A percentile compares a stretch with the other conserved stretches of the same genome.
Conservation (phyloP, 768 basidiomycete genomes). For the Hortiboletus campestris region DNA sequence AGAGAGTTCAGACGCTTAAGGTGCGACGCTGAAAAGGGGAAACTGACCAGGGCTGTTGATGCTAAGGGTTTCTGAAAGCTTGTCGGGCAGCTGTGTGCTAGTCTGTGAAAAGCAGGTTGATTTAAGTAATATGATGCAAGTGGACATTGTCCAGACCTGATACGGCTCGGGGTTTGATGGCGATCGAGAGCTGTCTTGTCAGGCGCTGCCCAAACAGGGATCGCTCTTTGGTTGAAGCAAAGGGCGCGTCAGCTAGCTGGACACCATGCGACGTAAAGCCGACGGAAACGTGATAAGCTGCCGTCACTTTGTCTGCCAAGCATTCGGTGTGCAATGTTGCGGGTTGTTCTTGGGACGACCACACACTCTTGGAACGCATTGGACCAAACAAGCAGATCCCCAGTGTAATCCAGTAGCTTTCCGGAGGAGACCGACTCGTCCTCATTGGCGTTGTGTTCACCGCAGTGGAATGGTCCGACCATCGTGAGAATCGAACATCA, state of each 20-base stretch:
- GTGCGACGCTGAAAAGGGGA: neutral
- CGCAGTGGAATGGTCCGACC: neutral
- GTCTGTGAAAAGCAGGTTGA: neutral
- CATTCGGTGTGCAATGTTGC: neutral
- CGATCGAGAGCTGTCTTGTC: neutral
- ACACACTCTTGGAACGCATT: neutral
- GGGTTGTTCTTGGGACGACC: neutral
- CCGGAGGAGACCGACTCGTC: neutral
- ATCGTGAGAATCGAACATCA: slow-evolving; percentile 2
- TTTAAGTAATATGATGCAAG: neutral
- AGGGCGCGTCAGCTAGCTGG: neutral
- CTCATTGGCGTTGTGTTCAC: neutral
- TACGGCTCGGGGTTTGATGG: neutral
- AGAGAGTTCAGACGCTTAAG: neutral
- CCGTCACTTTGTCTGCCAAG: neutral
- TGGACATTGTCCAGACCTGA: neutral
- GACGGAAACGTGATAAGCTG: neutral
- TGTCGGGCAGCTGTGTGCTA: neutral
- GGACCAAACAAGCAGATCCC: neutral
- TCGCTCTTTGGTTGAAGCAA: neutral
- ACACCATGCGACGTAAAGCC: neutral
- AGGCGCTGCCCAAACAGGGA: slow-evolving; percentile 10
- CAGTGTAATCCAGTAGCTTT: neutral
- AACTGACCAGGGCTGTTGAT: slow-evolving; percentile 8
- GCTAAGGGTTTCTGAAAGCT: neutral